These are phyloP conservation scores for Botrytis aclada DNA, from an alignment of 2,329 filamentous ascomycete genomes.

Conservation along the genomic window DNA sequence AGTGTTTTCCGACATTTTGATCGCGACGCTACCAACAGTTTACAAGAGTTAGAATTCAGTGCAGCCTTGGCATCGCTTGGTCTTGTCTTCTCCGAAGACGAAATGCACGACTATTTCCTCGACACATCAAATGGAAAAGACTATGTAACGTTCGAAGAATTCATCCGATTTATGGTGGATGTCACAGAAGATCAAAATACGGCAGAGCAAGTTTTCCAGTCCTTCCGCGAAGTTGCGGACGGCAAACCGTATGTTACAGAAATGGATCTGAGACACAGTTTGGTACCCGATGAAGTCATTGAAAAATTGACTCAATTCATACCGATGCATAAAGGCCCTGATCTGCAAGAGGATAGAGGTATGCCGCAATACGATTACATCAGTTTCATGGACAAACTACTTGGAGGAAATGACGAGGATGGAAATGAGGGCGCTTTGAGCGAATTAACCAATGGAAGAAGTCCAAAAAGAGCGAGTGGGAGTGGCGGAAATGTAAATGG, in stretches of 20 bases:
- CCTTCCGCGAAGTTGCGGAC: constrained; percentile 94
- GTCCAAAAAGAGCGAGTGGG: constrained; percentile 21
- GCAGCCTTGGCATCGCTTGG: constrained; percentile 93
- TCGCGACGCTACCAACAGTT: constrained; percentile 82
- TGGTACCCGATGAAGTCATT: constrained; percentile 96
- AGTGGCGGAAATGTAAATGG: constrained; percentile 20
- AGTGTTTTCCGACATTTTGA: constrained; percentile 98
- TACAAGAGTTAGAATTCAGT: constrained; percentile 93
- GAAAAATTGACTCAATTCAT: constrained; percentile 87
- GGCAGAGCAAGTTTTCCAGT: constrained; percentile 97
- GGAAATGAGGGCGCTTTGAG: constrained; percentile 28
- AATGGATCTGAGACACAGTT: constrained; percentile 88
- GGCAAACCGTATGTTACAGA: constrained; percentile 99
- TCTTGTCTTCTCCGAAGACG: constrained; percentile 92
- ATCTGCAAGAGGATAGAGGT: constrained; percentile 80
- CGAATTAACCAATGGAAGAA: constrained; percentile 34
- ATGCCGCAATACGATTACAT: constrained; percentile 94
- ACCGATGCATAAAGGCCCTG: constrained; percentile 78
- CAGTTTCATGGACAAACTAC: constrained; percentile 90
- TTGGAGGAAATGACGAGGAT: constrained; percentile 40
- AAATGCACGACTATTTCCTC: constrained; percentile 95
- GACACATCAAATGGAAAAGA: constrained; percentile 78
- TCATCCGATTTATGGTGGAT: constrained; percentile 99
- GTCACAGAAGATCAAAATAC: constrained; percentile 99
- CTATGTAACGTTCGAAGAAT: constrained; percentile 94